Percentiles rank a stretch among this genome's conserved stretches.
Conservation (phyloP, 257 asterid genomes). For the Dorcoceras hygrometricum region DNA sequence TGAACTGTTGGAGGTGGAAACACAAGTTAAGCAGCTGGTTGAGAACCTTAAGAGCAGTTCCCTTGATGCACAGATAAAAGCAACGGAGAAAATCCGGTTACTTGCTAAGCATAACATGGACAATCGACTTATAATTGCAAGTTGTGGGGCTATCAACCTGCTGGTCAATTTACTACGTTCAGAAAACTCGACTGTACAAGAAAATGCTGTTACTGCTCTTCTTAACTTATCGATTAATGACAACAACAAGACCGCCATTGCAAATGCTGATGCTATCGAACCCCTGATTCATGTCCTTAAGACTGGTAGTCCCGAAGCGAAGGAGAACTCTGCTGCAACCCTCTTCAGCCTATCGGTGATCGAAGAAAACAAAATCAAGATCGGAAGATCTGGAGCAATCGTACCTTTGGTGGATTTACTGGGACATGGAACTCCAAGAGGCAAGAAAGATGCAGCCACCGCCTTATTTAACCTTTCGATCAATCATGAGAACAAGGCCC, state of each 20-base stretch:
- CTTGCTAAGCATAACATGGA: conserved; percentile 76
- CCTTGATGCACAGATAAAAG: conserved; percentile 53
- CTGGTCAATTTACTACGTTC: conserved; percentile 62
- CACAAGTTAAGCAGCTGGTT: conserved; percentile 55
- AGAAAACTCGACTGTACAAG: conserved; percentile 50
- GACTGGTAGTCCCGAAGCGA: conserved; percentile 79
- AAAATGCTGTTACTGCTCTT: conserved; percentile 82
- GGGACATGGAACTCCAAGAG: conserved; percentile 84
- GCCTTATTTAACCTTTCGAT: conserved; percentile 69
- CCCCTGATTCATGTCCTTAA: conserved; percentile 80
- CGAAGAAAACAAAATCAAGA: conserved; percentile 69
- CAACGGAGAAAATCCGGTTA: conserved; percentile 61
- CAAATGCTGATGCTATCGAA: conserved; percentile 69
- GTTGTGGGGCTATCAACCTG: conserved; percentile 54
- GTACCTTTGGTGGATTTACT: conserved; percentile 75
- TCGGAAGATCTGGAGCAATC: conserved; percentile 79
- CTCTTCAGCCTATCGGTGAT: conserved; percentile 82
- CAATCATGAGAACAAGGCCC: conserved; percentile 63
- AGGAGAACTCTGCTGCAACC: conserved; percentile 84
- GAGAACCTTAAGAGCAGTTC: conserved; percentile 65
- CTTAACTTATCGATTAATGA: conserved; percentile 76
- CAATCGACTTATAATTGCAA: conserved; percentile 66
- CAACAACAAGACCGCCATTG: conserved; percentile 73
- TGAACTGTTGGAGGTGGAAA: conserved; percentile 63
- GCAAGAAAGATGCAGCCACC: conserved; percentile 75